phyloP scores from a whole-genome alignment of 352 stramenopile genomes.

The Phytopythium boreale region DNA sequence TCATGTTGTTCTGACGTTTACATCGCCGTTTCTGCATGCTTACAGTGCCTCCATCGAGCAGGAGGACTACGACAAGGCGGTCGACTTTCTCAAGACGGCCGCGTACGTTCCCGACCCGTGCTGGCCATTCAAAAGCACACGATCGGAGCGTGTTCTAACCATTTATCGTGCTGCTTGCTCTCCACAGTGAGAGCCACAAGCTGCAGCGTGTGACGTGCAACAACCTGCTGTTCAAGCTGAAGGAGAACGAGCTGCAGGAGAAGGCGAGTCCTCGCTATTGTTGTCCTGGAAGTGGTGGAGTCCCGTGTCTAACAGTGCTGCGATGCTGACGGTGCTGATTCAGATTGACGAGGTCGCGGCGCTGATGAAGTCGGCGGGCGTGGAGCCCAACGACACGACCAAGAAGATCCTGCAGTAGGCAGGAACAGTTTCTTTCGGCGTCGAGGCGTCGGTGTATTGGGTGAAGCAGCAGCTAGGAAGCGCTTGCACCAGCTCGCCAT shows the following conservation, averaged over 20 bases:
- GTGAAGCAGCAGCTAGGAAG: background rate
- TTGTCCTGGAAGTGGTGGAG: too few species aligned
- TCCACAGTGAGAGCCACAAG: conserved; percentile 55
- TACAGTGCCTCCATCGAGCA: conserved; percentile 65
- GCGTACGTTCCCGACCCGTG: conserved; percentile 39
- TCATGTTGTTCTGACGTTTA: background rate
- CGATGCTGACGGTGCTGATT: background rate
- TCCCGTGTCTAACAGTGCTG: background rate
- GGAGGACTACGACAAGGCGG: conserved; percentile 66
- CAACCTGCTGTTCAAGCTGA: conserved; percentile 86
- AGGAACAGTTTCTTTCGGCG: background rate
- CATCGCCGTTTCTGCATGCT: background rate
- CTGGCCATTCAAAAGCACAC: background rate
- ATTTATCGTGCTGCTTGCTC: background rate
- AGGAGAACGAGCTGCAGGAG: conserved; percentile 69
- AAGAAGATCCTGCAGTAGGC: conserved; percentile 78
- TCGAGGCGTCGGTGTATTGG: background rate
- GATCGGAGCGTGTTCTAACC: background rate
- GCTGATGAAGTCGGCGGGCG: conserved; percentile 74
- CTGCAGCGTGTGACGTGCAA: conserved; percentile 85
- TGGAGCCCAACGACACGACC: conserved; percentile 80
- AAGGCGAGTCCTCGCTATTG: conserved; percentile 25
- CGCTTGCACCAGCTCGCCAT: background rate
- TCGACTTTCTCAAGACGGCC: conserved; percentile 68
- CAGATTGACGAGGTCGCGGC: conserved; percentile 73